Base-by-base conservation (phyloP, 495 filamentous ascomycete genomes). In the Rhizodiscina lignyota region DNA sequence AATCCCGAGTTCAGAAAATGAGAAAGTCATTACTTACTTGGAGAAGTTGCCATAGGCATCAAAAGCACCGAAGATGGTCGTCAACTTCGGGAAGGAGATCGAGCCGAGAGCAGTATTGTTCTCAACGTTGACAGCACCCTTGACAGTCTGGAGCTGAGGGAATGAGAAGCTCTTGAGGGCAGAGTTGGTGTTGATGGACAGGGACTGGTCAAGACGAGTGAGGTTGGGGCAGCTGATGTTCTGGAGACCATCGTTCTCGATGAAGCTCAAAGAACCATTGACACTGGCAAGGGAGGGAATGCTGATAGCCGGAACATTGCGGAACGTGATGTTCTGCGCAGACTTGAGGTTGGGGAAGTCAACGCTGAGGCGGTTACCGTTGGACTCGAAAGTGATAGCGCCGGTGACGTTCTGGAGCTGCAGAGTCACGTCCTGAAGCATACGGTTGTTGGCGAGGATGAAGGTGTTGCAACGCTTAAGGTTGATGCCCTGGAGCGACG, bases 11-110 rank as follows among this genome's bases (percentile, higher is more conserved):
- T 16, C 37, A 17, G 22, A n/a, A 26, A 4, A 6, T 37, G 15
- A 4, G 13, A 5, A 15, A n/a, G 19, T 18, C 16, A 3, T 30
- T 31, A 71, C 84, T 65, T 66, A 94, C 79, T 70, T 62, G 34
- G 70, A 69, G 57, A 94, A 91, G 60, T 70, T 76, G 49, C 89
- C 89, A 48, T 72, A 73, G 59, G 94, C 73, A 63, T 92, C 82
- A 56, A 99, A 62, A 40, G 86, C 87, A 59, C 87, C 89, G 42
- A 65, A 68, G 30, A 96, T 68, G n/a, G 53, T 64, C 40, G 66
- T 47, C 17, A 97, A 66, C 29, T 60, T 48, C 24, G 67, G 62
- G 64, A 96, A 80, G 31, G 66, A 67, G 37, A 68, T 51, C 21
- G 94, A 65, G 39, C 55, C 49, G 34, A 44, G 39, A 10, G 94